Conservation (phyloP, 352 stramenopile genomes). For the Phytophthora pini region DNA sequence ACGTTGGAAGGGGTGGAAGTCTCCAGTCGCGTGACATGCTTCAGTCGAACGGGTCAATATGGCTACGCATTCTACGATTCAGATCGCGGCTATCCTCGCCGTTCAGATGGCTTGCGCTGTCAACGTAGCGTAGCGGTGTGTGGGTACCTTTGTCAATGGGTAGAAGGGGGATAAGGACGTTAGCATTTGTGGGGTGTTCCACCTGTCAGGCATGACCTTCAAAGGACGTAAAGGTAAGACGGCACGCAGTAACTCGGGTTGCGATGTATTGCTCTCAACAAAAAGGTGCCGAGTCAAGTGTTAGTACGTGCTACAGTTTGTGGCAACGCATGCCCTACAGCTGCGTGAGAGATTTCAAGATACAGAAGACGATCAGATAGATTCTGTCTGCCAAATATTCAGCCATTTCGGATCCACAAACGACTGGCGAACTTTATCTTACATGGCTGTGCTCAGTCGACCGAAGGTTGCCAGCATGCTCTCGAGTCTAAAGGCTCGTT, state of each 20-base stretch:
- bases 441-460: background rate
- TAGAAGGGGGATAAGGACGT: background rate
- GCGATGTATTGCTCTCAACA: constrained; percentile 8
- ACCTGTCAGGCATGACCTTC: constrained; percentile 2
- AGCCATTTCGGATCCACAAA: constrained; percentile 29
- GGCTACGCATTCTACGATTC: constrained; percentile 16
- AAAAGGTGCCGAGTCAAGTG: background rate
- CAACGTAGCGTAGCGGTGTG: constrained; percentile 9
- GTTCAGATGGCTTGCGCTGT: constrained; percentile 16
- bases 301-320: constrained; percentile 5
- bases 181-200: background rate
- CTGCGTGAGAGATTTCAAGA: constrained; percentile 29
- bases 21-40: constrained; percentile 13
- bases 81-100: too few relatives aligned
- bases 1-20: constrained; percentile 6
- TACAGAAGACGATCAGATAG: constrained; percentile 13
- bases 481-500: constrained; percentile 5
- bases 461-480: background rate
- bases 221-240: constrained; percentile 21
- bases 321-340: constrained; percentile 11
- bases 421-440: constrained; percentile 27
- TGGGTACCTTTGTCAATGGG: background rate
- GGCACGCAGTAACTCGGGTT: constrained; percentile 14
- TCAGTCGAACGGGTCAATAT: constrained; percentile 11
- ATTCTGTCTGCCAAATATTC: constrained; percentile 1